Base-by-base conservation (phyloP, 2,329 filamentous ascomycete species). In the Pochonia chlamydosporia region DNA sequence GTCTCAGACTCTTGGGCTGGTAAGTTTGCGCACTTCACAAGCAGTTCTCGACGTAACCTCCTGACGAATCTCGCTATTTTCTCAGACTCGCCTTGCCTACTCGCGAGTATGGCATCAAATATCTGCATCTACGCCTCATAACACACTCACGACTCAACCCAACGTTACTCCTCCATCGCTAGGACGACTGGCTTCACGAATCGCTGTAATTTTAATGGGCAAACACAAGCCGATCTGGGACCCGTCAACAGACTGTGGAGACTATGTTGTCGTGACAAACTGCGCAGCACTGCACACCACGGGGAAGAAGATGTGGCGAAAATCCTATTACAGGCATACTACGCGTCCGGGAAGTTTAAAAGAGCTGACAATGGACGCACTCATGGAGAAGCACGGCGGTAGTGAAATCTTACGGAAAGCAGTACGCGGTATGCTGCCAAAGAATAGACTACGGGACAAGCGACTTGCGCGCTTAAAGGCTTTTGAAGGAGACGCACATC, bases 171-270 rank as follows among this genome's bases (percentile, higher is more conserved):
- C 82, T 16, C 89, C 90, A 13, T 84, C 89, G n/a, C 85, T 96
- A 35, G 92, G 92, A 57, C 89, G 92, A 36, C 78, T 96, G 44
- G 92, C 92, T 52, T 89, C 86, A 45, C 83, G 86, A 53, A 96
- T 96, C 67, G 92, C 91, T 52, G 75, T 85, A 46, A 76, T 89
- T 51, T 82, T 96, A 44, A 96, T 97, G 91, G 93, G 93, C 72
- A 99, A 99, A 77, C 87, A 99, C 79, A 99, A 99, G 73, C 93
- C 93, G 20, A 96, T 93, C 68, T 99, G 84, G 73, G 89, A 97
- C 71, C 93, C 93, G 2, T 96, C 90, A 20, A 96, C 91, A 52
- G 93, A 99, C 76, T 97, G 93, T 77, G 93, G 93, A 58, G 93
- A 99, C 81, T 99, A 99, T 69, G 91, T 99, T 11, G 92, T 99